Percentiles rank a stretch among this genome's conserved stretches.
These are phyloP conservation scores for Ganoderma boninense DNA, from an alignment of 1,284 basidiomycete genomes.

Conservation along the genomic window DNA sequence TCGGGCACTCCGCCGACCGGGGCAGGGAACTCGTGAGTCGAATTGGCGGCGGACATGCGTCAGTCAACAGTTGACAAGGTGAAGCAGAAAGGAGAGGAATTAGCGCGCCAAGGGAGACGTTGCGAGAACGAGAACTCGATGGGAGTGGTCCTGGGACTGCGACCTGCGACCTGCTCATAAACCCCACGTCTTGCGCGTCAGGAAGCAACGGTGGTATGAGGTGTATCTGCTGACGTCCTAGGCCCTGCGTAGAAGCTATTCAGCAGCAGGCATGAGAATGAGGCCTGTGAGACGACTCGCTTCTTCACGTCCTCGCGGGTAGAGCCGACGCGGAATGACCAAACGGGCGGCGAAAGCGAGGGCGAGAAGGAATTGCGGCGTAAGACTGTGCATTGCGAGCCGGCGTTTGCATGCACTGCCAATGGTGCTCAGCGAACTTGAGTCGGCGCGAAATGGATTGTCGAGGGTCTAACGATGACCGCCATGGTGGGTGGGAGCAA, in stretches of 20 bases:
- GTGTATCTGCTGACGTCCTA: too few relatives aligned
- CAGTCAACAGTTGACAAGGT: background rate
- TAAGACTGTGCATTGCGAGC: background rate
- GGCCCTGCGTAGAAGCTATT: too few relatives aligned
- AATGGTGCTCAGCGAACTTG: background rate
- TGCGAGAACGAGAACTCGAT: background rate
- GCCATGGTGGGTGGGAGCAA: background rate
- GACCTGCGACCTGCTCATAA: background rate
- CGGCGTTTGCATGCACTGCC: background rate
- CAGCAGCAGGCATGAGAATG: background rate
- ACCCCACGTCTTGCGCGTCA: background rate
- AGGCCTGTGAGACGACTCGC: background rate
- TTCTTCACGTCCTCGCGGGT: background rate
- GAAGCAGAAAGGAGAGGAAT: background rate
- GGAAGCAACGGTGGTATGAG: background rate
- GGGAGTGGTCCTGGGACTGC: background rate
- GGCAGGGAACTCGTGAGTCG: conserved; percentile 7
- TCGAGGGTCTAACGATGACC: background rate
- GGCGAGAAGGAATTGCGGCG: background rate
- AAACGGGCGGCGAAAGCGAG: background rate
- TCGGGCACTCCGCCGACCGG: conserved; percentile 7
- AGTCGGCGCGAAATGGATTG: background rate
- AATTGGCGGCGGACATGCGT: background rate
- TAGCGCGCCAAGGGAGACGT: background rate
- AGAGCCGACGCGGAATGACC: background rate